phyloP scores from a whole-genome alignment of 805 yeast genomes.

The Metschnikowia colocasiae region DNA sequence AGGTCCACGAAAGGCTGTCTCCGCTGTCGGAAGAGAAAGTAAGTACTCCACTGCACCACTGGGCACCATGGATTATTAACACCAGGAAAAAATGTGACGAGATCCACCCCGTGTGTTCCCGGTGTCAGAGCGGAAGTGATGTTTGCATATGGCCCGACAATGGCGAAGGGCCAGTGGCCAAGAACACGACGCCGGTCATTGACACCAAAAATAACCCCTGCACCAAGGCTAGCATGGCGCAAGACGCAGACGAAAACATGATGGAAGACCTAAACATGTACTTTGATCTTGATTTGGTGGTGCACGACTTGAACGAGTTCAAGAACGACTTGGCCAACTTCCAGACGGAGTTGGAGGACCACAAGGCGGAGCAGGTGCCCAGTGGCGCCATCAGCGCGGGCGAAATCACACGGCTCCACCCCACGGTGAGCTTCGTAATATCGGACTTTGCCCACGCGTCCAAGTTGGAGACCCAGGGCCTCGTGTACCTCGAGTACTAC shows the following conservation, averaged over 20 bases:
- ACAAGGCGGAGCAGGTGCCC: slow-evolving; percentile 1
- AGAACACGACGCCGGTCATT: background rate
- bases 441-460: slow-evolving; percentile 8
- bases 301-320: slow-evolving; percentile 15
- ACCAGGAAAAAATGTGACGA: slow-evolving; percentile 20
- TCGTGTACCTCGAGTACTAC: slow-evolving; percentile 18
- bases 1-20: slow-evolving; percentile 17
- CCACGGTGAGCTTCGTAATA: slow-evolving; percentile 6
- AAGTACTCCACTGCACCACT: slow-evolving; percentile 7
- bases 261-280: background rate
- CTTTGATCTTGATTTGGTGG: slow-evolving; percentile 9
- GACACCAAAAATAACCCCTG: background rate
- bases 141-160: slow-evolving; percentile 13
- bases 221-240: background rate
- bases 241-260: background rate
- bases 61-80: slow-evolving; percentile 7
- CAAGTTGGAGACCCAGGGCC: slow-evolving; percentile 18
- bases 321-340: slow-evolving; percentile 15
- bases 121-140: slow-evolving; percentile 8
- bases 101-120: slow-evolving; percentile 13
- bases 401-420: background rate
- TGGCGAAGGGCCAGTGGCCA: background rate
- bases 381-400: background rate
- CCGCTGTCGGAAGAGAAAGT: slow-evolving; percentile 19
- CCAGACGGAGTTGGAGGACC: slow-evolving; percentile 15